Evolutionary conservation across 2,329 filamentous ascomycete genomes (phyloP), one percentile per base, ranked within the genome.

Genomic region (Exophiala lecanii-corni): DNA sequence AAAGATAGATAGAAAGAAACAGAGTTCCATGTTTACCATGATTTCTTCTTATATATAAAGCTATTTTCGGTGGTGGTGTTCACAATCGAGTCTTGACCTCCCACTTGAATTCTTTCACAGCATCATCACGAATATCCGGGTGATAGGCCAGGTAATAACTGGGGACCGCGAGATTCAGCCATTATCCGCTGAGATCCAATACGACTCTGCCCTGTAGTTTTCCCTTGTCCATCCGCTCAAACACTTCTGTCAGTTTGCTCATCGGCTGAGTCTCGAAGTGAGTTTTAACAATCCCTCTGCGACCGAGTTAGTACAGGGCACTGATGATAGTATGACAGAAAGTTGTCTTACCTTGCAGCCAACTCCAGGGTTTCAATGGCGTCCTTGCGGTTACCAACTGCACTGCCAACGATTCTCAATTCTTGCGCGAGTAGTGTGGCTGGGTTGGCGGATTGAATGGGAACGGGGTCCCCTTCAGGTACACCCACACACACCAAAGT

Each of bases 401-500:
- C 66, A 7, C 67, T 71, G 4, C 71, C 73, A 3, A 70, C 66
- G 44, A 78, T 72, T n/a, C 59, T 67, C 37, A 64, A 55, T 49
- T 73, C 65, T 45, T 62, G 62, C 4, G 44, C 51, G 21, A 76
- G 60, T 38, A 78, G 55, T 1, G 45, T 21, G 0, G 57, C 59
- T 9, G 74, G 73, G 35, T 60, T 64, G 0, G 72, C 67, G 2
- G 61, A 67, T 1, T 62, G 66, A 45, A 77, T 73, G 1, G 71
- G 63, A 36, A 64, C 54, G 3, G 61, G 55, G 2, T 65, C 62
- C 19, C 71, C 66, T 47, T 74, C 70, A 4, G 74, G 73, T 18
- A 76, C 60, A 4, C 74, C 74, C 5, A 76, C 69, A 50, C 72
- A 75, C 7, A 76, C 72, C 23, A 76, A 37, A 1, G 69, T 71